phyloP scores from a whole-genome alignment of 768 basidiomycete species.

The Auriscalpium microsporum region DNA sequence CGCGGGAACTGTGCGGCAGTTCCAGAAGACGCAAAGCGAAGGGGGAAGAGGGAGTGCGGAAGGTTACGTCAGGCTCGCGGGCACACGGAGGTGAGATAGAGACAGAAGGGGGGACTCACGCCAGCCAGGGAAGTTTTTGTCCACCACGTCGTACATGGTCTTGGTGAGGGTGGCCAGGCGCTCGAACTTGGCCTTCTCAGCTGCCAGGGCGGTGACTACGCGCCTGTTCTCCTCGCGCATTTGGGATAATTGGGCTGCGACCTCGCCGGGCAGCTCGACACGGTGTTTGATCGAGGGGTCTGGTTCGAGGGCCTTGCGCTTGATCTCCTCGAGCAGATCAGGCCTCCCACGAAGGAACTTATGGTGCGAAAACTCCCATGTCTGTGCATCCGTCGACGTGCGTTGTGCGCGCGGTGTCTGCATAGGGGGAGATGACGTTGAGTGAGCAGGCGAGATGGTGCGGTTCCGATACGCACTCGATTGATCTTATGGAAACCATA shows the following conservation, averaged over 20 bases:
- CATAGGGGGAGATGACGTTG: conserved; percentile 2
- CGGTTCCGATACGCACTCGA: conserved; percentile 39
- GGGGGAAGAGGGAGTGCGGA: neutral
- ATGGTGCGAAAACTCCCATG: conserved; percentile 85
- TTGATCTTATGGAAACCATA: conserved; percentile 95
- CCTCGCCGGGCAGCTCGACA: conserved; percentile 77
- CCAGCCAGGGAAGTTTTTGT: conserved; percentile 45
- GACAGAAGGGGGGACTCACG: conserved; percentile 29
- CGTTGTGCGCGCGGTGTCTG: conserved; percentile 79
- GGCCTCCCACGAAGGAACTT: conserved; percentile 77
- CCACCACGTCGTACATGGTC: conserved; percentile 53
- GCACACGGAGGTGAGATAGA: conserved; percentile 1
- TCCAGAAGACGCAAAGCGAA: neutral
- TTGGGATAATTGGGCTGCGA: conserved; percentile 52
- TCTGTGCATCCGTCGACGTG: conserved; percentile 72
- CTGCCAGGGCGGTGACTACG: conserved; percentile 41
- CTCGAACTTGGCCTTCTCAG: conserved; percentile 55
- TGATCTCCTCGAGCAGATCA: conserved; percentile 79
- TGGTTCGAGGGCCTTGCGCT: conserved; percentile 76
- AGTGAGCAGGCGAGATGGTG: conserved; percentile 1
- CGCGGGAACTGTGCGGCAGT: conserved; percentile 23
- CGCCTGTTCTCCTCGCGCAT: conserved; percentile 68
- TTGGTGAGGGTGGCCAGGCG: conserved; percentile 51
- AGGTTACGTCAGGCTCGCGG: neutral
- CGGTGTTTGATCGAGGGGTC: conserved; percentile 65